These are phyloP conservation scores for Nitzschia inconspicua DNA, from an alignment of 108 stramenopile genomes.

Conservation along the genomic window DNA sequence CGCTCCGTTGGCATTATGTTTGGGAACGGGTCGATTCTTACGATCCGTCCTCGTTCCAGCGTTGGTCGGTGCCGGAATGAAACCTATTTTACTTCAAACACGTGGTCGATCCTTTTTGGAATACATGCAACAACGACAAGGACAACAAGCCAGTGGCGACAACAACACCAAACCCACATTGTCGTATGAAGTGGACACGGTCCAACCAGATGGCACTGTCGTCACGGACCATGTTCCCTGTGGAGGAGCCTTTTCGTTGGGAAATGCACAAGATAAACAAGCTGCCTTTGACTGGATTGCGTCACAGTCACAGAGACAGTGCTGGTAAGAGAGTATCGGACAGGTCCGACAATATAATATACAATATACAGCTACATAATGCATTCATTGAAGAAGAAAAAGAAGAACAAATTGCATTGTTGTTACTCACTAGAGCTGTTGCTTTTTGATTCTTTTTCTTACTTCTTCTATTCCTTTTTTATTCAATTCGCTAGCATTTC, in stretches of 20 bases:
- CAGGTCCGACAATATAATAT: too few species aligned
- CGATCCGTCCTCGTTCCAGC: constrained; percentile 83
- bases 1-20: too few species aligned
- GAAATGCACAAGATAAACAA: constrained; percentile 42
- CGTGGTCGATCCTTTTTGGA: constrained; percentile 70
- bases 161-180: neutral
- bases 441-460: constrained; percentile 1
- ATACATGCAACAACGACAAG: constrained; percentile 23
- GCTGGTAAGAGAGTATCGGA: too few species aligned
- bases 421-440: too few species aligned
- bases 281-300: constrained; percentile 27
- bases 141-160: neutral
- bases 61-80: constrained; percentile 21
- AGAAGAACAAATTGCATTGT: too few species aligned
- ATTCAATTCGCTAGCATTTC: constrained; percentile 17
- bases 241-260: constrained; percentile 67
- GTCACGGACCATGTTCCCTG: constrained; percentile 40
- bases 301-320: too few species aligned
- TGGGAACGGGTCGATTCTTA: constrained; percentile 87
- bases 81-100: constrained; percentile 68
- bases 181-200: constrained; percentile 60
- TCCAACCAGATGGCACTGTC: constrained; percentile 44
- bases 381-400: too few species aligned
- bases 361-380: too few species aligned
- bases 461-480: neutral